Evolutionary conservation across 2,329 filamentous ascomycete species (phyloP).

Genomic region (Stachybotrys chlorohalonatus): DNA sequence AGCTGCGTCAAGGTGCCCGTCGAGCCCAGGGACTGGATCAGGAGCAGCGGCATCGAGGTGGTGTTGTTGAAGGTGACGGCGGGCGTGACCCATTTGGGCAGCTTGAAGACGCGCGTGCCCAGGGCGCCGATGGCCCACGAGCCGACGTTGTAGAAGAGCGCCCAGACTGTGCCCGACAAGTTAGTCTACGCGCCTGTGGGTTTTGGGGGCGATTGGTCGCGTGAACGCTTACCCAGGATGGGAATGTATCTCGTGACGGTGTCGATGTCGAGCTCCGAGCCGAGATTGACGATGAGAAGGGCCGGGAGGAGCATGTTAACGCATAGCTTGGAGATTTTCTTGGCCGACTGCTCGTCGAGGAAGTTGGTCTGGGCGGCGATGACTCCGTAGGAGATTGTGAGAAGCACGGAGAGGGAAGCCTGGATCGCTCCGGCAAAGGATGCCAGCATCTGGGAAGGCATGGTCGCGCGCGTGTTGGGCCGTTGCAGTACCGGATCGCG

Average conservation of each 20-base stretch:
- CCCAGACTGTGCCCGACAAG: background rate
- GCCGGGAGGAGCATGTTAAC: slow-evolving; percentile 1
- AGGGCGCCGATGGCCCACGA: background rate
- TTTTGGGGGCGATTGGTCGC: background rate
- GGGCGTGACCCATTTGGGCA: slow-evolving; percentile 1
- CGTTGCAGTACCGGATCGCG: background rate
- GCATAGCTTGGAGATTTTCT: slow-evolving; percentile 2
- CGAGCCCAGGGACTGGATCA: slow-evolving; percentile 1
- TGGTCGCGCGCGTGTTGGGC: background rate
- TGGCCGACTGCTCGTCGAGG: background rate
- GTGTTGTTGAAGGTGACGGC: slow-evolving; percentile 1
- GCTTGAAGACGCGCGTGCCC: background rate
- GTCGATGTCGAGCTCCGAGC: background rate
- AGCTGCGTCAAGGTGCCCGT: background rate
- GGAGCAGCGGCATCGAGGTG: slow-evolving; percentile 1
- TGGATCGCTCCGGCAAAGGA: slow-evolving; percentile 1
- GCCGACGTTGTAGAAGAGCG: background rate
- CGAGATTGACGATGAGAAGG: background rate
- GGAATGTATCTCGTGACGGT: background rate
- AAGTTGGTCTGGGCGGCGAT: background rate
- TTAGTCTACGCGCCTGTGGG: background rate
- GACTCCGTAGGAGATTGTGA: slow-evolving; percentile 1
- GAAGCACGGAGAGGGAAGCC: slow-evolving; percentile 1
- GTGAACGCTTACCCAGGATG: background rate
- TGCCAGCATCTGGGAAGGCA: background rate